Base-by-base conservation (phyloP, 2,329 filamentous ascomycete species). In the Alternaria sp. region DNA sequence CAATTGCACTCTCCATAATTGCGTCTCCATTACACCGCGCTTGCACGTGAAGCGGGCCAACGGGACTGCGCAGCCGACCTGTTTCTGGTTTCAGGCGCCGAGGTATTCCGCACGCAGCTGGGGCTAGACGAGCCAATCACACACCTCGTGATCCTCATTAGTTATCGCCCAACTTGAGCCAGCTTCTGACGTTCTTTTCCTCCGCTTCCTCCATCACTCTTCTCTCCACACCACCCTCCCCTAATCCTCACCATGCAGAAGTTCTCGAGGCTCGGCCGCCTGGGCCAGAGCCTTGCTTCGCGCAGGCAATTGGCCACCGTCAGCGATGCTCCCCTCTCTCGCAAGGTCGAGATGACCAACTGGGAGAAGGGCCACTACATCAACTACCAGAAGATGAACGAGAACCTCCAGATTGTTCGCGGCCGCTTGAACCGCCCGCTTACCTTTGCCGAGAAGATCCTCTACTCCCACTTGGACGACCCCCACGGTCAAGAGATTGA, bases 311-410 rank as follows among this genome's bases (percentile, higher is more conserved):
- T 97, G 85, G 94, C 94, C 67, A 96, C 94, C 73, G 91, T 93
- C 77, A 87, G 88, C 75, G 92, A 97, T 83, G 89, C 89, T 78
- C 88, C 93, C 74, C 89, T 99, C 72, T 92, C 94, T 84, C 89
- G 89, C 85, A 97, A 97, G 91, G 95, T 99, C 81, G 91, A 91
- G 82, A 97, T 98, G 88, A 96, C 94, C 87, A 97, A 93, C 84
- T 93, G 89, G 87, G 95, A 99, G 84, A 91, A 93, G 82, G 88
- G 87, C 82, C 95, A 96, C 87, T 97, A 93, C 87, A 97, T 98
- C 87, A 97, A 97, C 88, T 99, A 99, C 82, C 86, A 89, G 88
- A 97, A 97, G 88, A 97, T 98, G 93, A 93, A 91, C 74, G 94
- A 98, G 86, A 98, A 97, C 87, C 88, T 99, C 63, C 85, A 89